These are phyloP conservation scores for Tylopilus felleus DNA, from an alignment of 768 basidiomycete species.

Conservation along the genomic window DNA sequence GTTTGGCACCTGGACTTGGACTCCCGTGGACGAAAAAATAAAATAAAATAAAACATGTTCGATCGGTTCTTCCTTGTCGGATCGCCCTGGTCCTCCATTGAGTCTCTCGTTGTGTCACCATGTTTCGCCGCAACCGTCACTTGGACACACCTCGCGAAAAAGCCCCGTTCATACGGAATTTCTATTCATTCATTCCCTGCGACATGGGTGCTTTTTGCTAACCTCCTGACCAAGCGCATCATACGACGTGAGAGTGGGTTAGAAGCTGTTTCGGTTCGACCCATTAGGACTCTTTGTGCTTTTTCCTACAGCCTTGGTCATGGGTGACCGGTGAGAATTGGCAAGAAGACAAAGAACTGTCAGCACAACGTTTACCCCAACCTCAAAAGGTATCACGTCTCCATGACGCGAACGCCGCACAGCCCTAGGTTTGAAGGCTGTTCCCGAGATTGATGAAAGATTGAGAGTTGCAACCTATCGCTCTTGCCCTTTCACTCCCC, in stretches of 20 bases:
- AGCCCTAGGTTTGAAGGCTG: constrained; percentile 9
- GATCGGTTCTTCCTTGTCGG: neutral
- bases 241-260: constrained; percentile 6
- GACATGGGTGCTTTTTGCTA: neutral
- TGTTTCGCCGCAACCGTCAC: neutral
- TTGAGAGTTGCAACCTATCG: constrained; percentile 6
- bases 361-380: neutral
- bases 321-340: neutral
- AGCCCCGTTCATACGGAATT: constrained; percentile 14
- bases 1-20: neutral
- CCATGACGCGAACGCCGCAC: constrained; percentile 12
- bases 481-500: constrained; percentile 2
- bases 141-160: neutral
- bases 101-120: neutral
- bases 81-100: neutral
- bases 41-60: neutral
- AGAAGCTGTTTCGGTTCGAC: constrained; percentile 9
- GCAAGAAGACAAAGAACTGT: neutral
- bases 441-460: constrained; percentile 15
- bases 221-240: neutral
- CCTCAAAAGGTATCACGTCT: constrained; percentile 1
- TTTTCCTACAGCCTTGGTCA: neutral
- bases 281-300: neutral
- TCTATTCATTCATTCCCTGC: constrained; percentile 1
- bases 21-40: neutral